Evolutionary conservation across 805 yeast species (phyloP), one percentile per base, ranked within the genome.

Genomic region (Metschnikowia lachancei): DNA sequence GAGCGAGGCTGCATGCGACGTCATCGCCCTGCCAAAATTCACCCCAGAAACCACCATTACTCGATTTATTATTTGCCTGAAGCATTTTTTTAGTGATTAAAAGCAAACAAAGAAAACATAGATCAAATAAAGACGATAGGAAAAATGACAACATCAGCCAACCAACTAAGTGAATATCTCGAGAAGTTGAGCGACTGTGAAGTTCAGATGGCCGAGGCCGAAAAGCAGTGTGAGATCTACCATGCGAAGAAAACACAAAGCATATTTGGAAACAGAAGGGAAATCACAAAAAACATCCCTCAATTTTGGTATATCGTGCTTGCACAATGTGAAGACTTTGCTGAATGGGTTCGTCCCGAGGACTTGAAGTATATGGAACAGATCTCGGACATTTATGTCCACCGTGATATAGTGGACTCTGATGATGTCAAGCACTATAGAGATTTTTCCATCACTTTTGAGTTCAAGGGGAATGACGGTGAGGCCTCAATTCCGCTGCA

Each of bases 301-400:
- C 78, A 79, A 52, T 90, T 92, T 64, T 92, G 98, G 98, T 84
- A 86, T 57, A 78, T 85, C 43, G 96, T 87, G 0, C 66, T 92
- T 10, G 89, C 91, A 2, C 88, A 87, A 59, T 85, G 85, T 57
- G 85, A 86, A 42, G 96, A 87, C 53, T 86, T 92, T 60, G 84
- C 87, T 13, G 96, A 90, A 52, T 88, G 79, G 62, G 70, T 91
- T 16, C 75, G 81, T 26, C 80, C 84, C 1, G 87, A 85, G 32
- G 97, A 91, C 64, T 80, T 83, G 67, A 83, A 83, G 61, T 85
- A 78, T 56, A 62, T 90, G 39, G 97, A 90, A 57, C 63, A 65
- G 39, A 76, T 91, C 46, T 69, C 66, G 29, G 86, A 87, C 51
- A 69, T 92, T 7, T 74, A 75, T 51, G 85, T 92, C 3, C 66